Evolutionary conservation across 2,329 filamentous ascomycete species (phyloP), one percentile per base, ranked within the genome.

Genomic region (Colletotrichum tropicicola): DNA sequence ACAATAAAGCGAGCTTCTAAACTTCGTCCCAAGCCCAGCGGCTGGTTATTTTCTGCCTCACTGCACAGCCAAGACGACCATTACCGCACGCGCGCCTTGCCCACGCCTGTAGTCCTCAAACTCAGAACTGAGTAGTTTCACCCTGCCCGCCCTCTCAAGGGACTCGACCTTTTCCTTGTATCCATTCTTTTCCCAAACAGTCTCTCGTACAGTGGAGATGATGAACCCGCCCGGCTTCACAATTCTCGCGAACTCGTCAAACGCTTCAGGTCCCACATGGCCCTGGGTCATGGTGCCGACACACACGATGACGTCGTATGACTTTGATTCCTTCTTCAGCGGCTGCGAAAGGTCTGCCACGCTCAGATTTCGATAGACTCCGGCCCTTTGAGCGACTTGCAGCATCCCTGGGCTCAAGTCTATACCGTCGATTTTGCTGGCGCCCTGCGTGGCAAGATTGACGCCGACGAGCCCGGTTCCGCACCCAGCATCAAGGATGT

Each of bases 241-340:
- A 4, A 87, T 71, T 9, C 85, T 75, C 23, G 84, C 75, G 51
- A 88, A 81, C 69, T 87, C 85, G 21, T 76, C 71, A 41, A 88
- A 68, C 3, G 82, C 82, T 44, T 71, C 71, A 0, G 85, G 84
- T 1, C 85, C 85, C 35, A 88, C 81, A 66, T 88, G 85, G 10
- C 83, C 84, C 56, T 82, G 78, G 0, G 86, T 88, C 65, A 88
- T 80, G 3, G 84, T 87, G 25, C 85, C 85, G 23, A 83, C 80
- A 73, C 85, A 88, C 1, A 80, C 79, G 17, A 87, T 77, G 5
- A 81, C 79, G 53, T 86, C 84, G 67, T 86, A 87, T 3, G 73
- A 74, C 9, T 75, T 75, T 65, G 82, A 77, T 4, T 73, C 64
- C 37, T 73, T 72, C 4, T 75, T 69, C 13, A 87, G 75, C 1